Evolutionary conservation across 2,329 filamentous ascomycete genomes (phyloP), one percentile per base, ranked within the genome.

Genomic region (Aspergillus pseudoviridinutans): DNA sequence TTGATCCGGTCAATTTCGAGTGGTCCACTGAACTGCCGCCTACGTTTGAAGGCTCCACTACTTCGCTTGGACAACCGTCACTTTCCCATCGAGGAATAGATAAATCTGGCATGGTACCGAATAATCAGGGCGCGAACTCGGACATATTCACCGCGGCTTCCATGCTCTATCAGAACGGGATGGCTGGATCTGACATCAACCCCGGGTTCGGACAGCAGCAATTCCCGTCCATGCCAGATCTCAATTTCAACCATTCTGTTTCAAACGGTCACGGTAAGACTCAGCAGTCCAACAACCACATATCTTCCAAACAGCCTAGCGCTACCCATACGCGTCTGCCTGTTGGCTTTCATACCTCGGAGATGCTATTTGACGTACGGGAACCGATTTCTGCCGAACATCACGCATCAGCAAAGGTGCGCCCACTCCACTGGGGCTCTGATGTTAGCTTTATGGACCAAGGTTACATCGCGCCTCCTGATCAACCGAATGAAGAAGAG

Each of bases 21-120:
- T 78, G 75, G 74, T 61, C 70, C 27, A 67, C 71, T 22, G 83
- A 85, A 58, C 75, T 88, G 22, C 87, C 86, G 4, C 86, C 86
- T 1, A 80, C 80, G 51, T 85, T 89, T 62, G 83, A 89, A 75
- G 86, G 86, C 52, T 84, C 86, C 12, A 78, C 83, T 1, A 87
- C 86, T 22, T 87, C 85, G 3, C 83, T 84, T 61, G 85, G 85
- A 20, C 80, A 84, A 51, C 82, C 83, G 38, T 74, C 72, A 2
- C 61, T 68, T 25, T 61, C 68, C 49, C 66, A 68, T 41, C 66
- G 66, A 29, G 61, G 61, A 14, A 49, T 64, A 24, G 64, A 66
- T 14, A 74, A 74, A 54, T 49, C 64, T 27, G 64, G 64, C 7
- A 53, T 66, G 53, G 58, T 69, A 49, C 57, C 61, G 32, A 66